Evolutionary conservation across 495 filamentous ascomycete genomes (phyloP).

Genomic region (Penicillium coffeae): DNA sequence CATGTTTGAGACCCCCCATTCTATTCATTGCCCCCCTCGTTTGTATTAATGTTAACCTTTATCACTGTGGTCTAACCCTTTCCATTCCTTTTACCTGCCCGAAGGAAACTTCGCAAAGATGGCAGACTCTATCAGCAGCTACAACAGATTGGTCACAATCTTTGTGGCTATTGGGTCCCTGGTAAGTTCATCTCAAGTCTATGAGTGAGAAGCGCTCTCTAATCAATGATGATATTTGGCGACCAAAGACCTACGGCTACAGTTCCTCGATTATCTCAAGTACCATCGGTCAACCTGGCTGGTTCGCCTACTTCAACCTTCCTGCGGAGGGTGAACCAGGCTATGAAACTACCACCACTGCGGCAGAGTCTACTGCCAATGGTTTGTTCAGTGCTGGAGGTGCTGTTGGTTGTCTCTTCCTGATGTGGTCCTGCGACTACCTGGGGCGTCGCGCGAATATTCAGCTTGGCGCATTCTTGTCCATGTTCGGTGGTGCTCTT

Average conservation of each 20-base stretch:
- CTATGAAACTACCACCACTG: slow-evolving; percentile 44
- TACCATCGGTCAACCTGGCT: slow-evolving; percentile 51
- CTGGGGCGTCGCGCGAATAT: slow-evolving; percentile 44
- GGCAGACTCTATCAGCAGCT: slow-evolving; percentile 27
- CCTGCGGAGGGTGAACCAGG: slow-evolving; percentile 35
- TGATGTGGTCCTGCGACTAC: slow-evolving; percentile 41
- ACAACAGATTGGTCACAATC: slow-evolving; percentile 31
- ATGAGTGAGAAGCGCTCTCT: too few relatives aligned
- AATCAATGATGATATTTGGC: too few relatives aligned
- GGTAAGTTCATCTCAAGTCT: slow-evolving; percentile 23
- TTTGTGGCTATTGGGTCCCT: slow-evolving; percentile 39
- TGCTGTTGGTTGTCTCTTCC: slow-evolving; percentile 40
- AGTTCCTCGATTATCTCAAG: slow-evolving; percentile 48
- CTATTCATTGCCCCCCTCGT: neutral
- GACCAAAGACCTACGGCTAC: slow-evolving; percentile 48
- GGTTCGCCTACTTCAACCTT: slow-evolving; percentile 45
- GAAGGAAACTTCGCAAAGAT: slow-evolving; percentile 3
- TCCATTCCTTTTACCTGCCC: neutral
- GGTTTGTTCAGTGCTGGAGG: slow-evolving; percentile 46
- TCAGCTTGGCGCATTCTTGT: slow-evolving; percentile 39
- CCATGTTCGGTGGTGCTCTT: slow-evolving; percentile 43
- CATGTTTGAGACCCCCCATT: neutral
- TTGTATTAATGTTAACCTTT: neutral
- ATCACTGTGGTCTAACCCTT: neutral
- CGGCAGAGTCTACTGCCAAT: slow-evolving; percentile 45